phyloP scores from a whole-genome alignment of 164 flowering plant genomes.

The Vitis rupestris region DNA sequence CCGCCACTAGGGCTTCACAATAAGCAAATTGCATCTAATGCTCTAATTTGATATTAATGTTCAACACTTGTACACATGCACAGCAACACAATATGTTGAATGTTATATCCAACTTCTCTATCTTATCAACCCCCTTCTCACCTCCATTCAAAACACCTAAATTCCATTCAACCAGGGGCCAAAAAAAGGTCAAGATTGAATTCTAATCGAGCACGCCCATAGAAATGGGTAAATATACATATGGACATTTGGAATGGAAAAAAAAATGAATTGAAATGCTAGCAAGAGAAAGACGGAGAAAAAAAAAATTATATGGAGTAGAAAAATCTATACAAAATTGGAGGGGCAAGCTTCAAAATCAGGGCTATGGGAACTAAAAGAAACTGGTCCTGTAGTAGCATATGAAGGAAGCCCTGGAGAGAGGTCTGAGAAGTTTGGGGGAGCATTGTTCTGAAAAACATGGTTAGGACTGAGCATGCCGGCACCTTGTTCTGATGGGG shows the following conservation, averaged over 20 bases:
- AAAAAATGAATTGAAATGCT: background rate
- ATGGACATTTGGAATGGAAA: background rate
- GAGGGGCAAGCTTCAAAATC: conserved; percentile 6
- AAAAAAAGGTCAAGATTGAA: too few relatives aligned
- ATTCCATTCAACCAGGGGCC: too few relatives aligned
- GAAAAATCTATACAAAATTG: conserved; percentile 22
- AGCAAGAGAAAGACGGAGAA: background rate
- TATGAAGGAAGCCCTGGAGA: conserved; percentile 17
- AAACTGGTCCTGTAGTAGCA: conserved; percentile 5
- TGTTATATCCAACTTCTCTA: too few relatives aligned
- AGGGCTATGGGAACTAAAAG: conserved; percentile 12
- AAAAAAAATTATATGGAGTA: background rate
- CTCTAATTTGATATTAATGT: too few relatives aligned
- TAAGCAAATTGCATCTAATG: too few relatives aligned
- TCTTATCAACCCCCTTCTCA: too few relatives aligned
- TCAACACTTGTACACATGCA: too few relatives aligned
- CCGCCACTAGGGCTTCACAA: too few relatives aligned
- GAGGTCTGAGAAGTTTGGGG: conserved; percentile 13
- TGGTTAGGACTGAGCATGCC: conserved; percentile 11
- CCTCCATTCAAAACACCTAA: too few relatives aligned
- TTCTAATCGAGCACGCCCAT: too few relatives aligned
- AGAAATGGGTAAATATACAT: background rate
- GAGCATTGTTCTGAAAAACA: conserved; percentile 5
- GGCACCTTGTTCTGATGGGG: conserved; percentile 15
- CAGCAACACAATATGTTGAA: too few relatives aligned